These are phyloP conservation scores for Sugiyamaella neomexicana DNA, from an alignment of 1,139 yeast genomes.

Conservation along the genomic window DNA sequence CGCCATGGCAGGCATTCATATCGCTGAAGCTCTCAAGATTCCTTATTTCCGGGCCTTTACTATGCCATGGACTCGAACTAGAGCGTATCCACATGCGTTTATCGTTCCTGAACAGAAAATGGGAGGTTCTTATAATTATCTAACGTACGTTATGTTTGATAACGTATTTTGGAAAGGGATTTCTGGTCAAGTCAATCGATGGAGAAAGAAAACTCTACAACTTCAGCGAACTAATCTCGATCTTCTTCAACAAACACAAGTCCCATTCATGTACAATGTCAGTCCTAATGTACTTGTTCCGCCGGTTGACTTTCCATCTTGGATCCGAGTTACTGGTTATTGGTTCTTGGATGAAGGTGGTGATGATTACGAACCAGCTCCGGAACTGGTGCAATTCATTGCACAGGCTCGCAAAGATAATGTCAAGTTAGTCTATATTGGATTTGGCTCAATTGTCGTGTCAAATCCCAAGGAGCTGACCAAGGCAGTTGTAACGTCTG, in stretches of 20 bases:
- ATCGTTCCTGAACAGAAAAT: conserved; percentile 90
- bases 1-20: conserved; percentile 93
- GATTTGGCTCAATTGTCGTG: conserved; percentile 95
- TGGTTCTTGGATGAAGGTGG: conserved; percentile 83
- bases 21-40: conserved; percentile 85
- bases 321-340: conserved; percentile 93
- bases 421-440: conserved; percentile 82
- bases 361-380: conserved; percentile 60
- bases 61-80: conserved; percentile 97
- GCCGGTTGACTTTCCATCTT: conserved; percentile 87
- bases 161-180: conserved; percentile 93
- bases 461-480: conserved; percentile 78
- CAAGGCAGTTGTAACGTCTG: conserved; percentile 74
- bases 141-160: conserved; percentile 91
- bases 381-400: conserved; percentile 60
- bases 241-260: conserved; percentile 68
- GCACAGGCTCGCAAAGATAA: conserved; percentile 57
- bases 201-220: conserved; percentile 71
- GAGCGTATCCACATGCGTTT: conserved; percentile 95
- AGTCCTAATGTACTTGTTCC: conserved; percentile 90
- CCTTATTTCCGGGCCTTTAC: conserved; percentile 95
- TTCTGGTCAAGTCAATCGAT: conserved; percentile 79
- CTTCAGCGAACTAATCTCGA: conserved; percentile 70
- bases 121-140: conserved; percentile 88
- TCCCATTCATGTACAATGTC: conserved; percentile 86